Evolutionary conservation across 495 filamentous ascomycete species (phyloP).

Genomic region (Sabuloglossum arenarium): DNA sequence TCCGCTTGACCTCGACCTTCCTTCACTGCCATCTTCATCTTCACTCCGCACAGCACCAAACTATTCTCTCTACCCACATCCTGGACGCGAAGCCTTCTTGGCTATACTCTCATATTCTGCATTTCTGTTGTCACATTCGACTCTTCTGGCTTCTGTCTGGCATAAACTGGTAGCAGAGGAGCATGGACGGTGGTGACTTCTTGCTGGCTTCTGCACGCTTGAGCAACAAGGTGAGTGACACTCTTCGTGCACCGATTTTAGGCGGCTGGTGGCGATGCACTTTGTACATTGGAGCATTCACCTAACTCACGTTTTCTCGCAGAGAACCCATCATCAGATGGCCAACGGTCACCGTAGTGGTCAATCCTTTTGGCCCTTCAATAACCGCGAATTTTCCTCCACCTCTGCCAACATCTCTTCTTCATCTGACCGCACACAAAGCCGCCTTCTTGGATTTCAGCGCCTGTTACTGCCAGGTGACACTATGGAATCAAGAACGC

Average conservation of each 20-base stretch:
- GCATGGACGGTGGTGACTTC: conserved; percentile 1
- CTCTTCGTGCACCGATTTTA: neutral
- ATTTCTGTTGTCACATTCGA: neutral
- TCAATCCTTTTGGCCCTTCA: neutral
- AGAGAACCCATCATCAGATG: conserved; percentile 6
- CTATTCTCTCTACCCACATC: neutral
- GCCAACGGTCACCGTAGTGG: neutral
- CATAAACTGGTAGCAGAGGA: neutral
- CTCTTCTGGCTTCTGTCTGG: neutral
- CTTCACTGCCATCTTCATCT: conserved; percentile 4
- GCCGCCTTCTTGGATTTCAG: conserved; percentile 8
- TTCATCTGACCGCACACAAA: neutral
- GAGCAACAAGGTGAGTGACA: neutral
- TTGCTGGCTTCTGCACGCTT: neutral
- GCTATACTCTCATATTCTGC: neutral
- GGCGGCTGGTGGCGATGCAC: neutral
- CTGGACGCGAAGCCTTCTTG: neutral
- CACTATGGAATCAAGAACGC: conserved; percentile 29
- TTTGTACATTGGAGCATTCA: neutral
- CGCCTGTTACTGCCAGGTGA: conserved; percentile 22
- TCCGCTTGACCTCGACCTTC: neutral
- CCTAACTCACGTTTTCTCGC: neutral
- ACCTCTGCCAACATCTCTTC: neutral
- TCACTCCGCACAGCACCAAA: conserved; percentile 7
- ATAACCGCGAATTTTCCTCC: neutral